These are phyloP conservation scores for Chrysosporium keratinophilum DNA, from an alignment of 2,329 filamentous ascomycete genomes.

Conservation along the genomic window DNA sequence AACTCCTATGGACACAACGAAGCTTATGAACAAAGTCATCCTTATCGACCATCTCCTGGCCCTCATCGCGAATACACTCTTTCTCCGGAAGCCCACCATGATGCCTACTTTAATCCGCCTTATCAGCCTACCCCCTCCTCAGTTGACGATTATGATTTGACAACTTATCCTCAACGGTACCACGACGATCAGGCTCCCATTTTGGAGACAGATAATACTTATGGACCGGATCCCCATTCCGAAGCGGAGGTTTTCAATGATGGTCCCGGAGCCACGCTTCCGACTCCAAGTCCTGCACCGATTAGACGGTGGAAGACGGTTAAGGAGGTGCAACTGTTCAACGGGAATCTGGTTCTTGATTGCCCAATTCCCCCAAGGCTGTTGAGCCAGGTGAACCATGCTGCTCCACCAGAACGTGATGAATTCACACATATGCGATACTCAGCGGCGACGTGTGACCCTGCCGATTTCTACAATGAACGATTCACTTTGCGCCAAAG, in stretches of 20 bases:
- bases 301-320: slow-evolving; percentile 96
- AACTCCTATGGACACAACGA: slow-evolving; percentile 55
- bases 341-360: slow-evolving; percentile 92
- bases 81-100: slow-evolving; percentile 75
- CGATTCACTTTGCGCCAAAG: slow-evolving; percentile 86
- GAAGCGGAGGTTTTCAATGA: slow-evolving; percentile 34
- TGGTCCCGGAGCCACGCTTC: slow-evolving; percentile 23
- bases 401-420: slow-evolving; percentile 67
- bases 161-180: slow-evolving; percentile 45
- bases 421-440: slow-evolving; percentile 73
- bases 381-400: slow-evolving; percentile 78
- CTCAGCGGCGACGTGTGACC: slow-evolving; percentile 88
- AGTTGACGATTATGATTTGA: slow-evolving; percentile 47
- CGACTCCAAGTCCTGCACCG: slow-evolving; percentile 45
- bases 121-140: slow-evolving; percentile 57
- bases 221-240: slow-evolving; percentile 48
- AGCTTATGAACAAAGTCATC: slow-evolving; percentile 46
- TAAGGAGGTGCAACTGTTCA: slow-evolving; percentile 94
- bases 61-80: slow-evolving; percentile 59
- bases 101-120: slow-evolving; percentile 73
- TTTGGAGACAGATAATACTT: slow-evolving; percentile 51
- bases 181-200: slow-evolving; percentile 70
- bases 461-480: slow-evolving; percentile 72
- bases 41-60: slow-evolving; percentile 39
- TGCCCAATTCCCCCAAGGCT: slow-evolving; percentile 87